These are phyloP conservation scores for Agapanthus africanus DNA, from an alignment of 106 monocot species.

Conservation along the genomic window DNA sequence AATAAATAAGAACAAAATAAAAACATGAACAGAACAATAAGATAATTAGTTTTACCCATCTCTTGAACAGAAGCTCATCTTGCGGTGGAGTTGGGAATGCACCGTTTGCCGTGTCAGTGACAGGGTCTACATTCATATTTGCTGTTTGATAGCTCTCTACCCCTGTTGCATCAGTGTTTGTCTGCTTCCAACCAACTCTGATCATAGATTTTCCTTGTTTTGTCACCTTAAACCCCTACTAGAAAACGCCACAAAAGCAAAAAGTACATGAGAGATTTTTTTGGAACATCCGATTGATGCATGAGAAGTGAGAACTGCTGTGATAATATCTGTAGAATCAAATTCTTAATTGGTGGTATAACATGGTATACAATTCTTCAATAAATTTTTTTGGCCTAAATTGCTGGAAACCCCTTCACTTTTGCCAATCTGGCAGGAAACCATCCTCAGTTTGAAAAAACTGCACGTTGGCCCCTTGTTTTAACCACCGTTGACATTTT, in stretches of 20 bases:
- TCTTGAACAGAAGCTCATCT: slow-evolving; percentile 57
- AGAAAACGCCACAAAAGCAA: neutral
- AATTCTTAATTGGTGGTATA: neutral
- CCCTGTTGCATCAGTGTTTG: slow-evolving; percentile 27
- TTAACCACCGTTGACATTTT: no score
- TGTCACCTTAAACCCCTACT: slow-evolving; percentile 80
- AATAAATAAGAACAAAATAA: neutral
- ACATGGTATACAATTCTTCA: neutral
- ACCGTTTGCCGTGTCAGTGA: slow-evolving; percentile 18
- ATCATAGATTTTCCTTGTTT: slow-evolving; percentile 59
- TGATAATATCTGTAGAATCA: neutral
- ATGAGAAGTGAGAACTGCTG: slow-evolving; percentile 2
- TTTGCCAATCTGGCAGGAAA: no score
- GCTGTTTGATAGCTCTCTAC: slow-evolving; percentile 61
- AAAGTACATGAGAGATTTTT: neutral
- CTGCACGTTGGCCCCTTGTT: no score
- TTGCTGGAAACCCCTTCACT: no score
- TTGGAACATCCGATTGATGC: neutral
- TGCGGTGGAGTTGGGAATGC: slow-evolving; percentile 16
- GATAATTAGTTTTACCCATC: slow-evolving; percentile 55
- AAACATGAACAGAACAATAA: neutral
- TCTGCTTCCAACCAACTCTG: slow-evolving; percentile 65
- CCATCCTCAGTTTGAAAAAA: no score
- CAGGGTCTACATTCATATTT: slow-evolving; percentile 35
- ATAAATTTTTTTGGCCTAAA: no score